Percentiles rank a stretch among this genome's conserved stretches.
Evolutionary conservation across 805 yeast species (phyloP).

Genomic region (Candida ascalaphidarum): DNA sequence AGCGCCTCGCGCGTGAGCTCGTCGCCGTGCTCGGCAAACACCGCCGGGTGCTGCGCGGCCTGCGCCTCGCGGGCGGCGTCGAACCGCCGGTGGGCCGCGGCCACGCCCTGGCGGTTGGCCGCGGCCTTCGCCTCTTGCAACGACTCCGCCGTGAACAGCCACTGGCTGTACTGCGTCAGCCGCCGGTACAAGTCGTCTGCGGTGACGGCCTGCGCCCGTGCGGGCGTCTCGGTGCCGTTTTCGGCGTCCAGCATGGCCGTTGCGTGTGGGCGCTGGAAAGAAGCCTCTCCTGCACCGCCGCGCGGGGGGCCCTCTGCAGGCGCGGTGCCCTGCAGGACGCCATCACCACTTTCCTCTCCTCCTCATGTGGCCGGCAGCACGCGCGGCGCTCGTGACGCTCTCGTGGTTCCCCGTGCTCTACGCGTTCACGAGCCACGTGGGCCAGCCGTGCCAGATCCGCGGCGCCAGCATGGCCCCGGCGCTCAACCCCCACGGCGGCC

Average conservation of each 20-base stretch:
- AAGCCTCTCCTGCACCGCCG: no score
- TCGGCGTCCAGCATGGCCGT: no score
- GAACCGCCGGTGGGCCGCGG: conserved; percentile 23
- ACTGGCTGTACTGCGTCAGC: conserved; percentile 72
- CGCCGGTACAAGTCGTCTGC: conserved; percentile 85
- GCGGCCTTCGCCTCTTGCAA: conserved; percentile 39
- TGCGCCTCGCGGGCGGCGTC: conserved; percentile 11
- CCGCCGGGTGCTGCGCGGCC: conserved; percentile 14
- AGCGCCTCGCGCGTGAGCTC: conserved; percentile 20
- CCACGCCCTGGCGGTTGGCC: conserved; percentile 50
- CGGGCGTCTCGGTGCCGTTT: no score
- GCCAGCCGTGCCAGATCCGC: conserved; percentile 62
- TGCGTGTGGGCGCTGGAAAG: no score
- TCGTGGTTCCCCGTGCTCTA: conserved; percentile 77
- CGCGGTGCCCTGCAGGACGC: no score
- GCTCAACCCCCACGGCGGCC: conserved; percentile 56
- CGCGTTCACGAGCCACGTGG: conserved; percentile 60
- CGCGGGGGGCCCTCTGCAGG: no score
- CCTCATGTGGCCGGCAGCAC: no score
- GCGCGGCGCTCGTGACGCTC: conserved; percentile 21
- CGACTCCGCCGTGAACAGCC: conserved; percentile 71
- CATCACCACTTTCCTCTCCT: no score
- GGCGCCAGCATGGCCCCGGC: conserved; percentile 90
- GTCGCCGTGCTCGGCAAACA: conserved; percentile 18
- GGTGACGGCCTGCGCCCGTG: conserved; percentile 27